Evolutionary conservation across 1,284 basidiomycete genomes (phyloP), one percentile per base, ranked within the genome.

Genomic region (Moesziomyces antarcticus): DNA sequence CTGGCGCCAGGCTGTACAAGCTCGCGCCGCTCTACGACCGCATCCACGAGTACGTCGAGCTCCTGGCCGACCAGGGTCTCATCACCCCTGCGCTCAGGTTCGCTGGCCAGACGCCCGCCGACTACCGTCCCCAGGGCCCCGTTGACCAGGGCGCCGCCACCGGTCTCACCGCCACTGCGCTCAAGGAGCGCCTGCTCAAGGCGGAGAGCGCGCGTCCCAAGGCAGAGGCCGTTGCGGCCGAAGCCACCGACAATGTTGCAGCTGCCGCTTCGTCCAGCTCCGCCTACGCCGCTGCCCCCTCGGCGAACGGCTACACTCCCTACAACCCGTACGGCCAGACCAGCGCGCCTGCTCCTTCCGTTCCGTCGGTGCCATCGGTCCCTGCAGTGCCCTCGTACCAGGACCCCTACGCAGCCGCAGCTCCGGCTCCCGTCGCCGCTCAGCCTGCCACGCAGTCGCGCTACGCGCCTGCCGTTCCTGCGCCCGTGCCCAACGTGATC

Each of bases 11-110:
- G 80, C 87, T 89, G 0, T 98, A 92, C 88, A 94, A 93, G 85
- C 88, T 98, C 20, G 89, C 92, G 0, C 87, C 87, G 13, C 86
- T 99, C 48, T 98, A 99, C 84, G 94, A 97, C 83, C 89, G 91
- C 33, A 97, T 97, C 86, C 91, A 92, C 81, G 96, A 98, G 85
- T 99, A 99, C 81, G 94, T 96, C 13, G 93, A 97, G 77, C 86
- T 97, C 62, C 88, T 99, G 33, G 92, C 93, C 10, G 89, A 92
- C 0, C 96, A 99, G 82, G 95, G 95, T 46, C 88, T 97, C 30
- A 86, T 96, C 52, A 89, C 90, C 71, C 90, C 94, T 59, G 96
- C 94, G 0, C 88, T 91, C 41, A 87, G 88, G 56, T 97, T 93
- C 85, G 86, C 97, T 79, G 89, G 90, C 80, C 87, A 93, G 77